Conservation (phyloP, 2,329 filamentous ascomycete genomes). For the Blastomyces emzantsi region DNA sequence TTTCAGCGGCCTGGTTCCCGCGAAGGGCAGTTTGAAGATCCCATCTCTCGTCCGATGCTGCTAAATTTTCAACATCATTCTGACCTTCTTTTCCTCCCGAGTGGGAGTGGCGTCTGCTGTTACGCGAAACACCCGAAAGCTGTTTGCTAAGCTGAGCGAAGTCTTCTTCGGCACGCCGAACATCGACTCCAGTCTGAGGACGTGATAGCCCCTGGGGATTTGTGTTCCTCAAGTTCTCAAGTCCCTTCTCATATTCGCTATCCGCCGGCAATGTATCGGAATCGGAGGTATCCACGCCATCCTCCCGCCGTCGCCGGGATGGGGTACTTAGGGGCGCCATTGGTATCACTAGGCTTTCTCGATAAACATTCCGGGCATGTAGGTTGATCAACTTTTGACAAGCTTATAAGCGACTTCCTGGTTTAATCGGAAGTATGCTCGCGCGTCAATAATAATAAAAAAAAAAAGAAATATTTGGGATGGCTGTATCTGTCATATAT, state of each 20-base stretch:
- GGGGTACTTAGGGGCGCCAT: not conserved
- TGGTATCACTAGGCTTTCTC: not conserved
- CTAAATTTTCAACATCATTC: conserved; percentile 47
- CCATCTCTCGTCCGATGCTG: conserved; percentile 50
- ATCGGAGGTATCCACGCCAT: conserved; percentile 20
- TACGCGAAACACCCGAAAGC: conserved; percentile 31
- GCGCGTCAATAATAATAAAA: not conserved
- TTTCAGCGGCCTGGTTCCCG: conserved; percentile 61
- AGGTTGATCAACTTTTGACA: not conserved
- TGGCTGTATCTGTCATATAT: not conserved
- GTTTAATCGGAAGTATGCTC: not conserved
- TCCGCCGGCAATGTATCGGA: conserved; percentile 20
- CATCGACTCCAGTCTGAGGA: conserved; percentile 33
- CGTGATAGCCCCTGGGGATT: conserved; percentile 28
- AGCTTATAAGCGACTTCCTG: not conserved
- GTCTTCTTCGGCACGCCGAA: conserved; percentile 40
- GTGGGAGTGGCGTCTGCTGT: conserved; percentile 28
- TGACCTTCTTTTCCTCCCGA: conserved; percentile 23
- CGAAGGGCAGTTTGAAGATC: conserved; percentile 67
- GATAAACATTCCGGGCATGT: not conserved
- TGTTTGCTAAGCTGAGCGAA: conserved; percentile 34
- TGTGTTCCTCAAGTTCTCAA: conserved; percentile 25
- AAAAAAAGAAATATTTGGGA: not conserved
- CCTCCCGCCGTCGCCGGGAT: not conserved
- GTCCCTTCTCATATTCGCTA: conserved; percentile 23